Conservation (phyloP, 176 grass and related monocot genomes). For the Pontederia paniculata region DNA sequence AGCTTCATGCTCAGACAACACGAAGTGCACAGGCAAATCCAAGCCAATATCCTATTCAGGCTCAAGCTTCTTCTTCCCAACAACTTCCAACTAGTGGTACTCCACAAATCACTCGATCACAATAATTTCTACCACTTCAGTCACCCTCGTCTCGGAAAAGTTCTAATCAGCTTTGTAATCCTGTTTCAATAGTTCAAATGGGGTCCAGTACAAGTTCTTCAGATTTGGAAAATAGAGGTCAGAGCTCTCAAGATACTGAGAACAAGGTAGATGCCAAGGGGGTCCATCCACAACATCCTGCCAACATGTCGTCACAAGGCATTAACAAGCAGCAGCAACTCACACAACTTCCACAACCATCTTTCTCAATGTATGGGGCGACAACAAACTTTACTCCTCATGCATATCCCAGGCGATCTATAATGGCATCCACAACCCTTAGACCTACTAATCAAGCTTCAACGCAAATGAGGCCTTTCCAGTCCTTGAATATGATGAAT, state of each 20-base stretch:
- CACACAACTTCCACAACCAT: conserved; percentile 41
- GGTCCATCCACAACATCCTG: conserved; percentile 29
- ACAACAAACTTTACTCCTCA: conserved; percentile 40
- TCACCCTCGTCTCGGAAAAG: conserved; percentile 16
- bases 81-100: conserved; percentile 42
- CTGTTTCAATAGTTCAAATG: conserved; percentile 43
- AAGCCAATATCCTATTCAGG: conserved; percentile 42
- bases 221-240: conserved; percentile 22
- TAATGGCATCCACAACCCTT: conserved; percentile 28
- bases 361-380: conserved; percentile 45
- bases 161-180: conserved; percentile 8
- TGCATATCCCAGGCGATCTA: conserved; percentile 36
- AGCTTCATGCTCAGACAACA: conserved; percentile 42
- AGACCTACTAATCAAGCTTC: conserved; percentile 42
- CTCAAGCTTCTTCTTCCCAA: conserved; percentile 49
- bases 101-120: conserved; percentile 20
- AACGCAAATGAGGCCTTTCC: conserved; percentile 21
- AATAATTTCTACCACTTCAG: conserved; percentile 16
- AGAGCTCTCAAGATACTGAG: conserved; percentile 32
- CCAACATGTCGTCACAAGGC: conserved; percentile 17
- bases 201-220: conserved; percentile 24
- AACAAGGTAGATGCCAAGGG: conserved; percentile 36
- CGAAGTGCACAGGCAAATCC: conserved; percentile 34
- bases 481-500: conserved; percentile 10
- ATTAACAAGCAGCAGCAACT: conserved; percentile 32